Base-by-base conservation (phyloP, 805 yeast species). In the Pichia heedii region DNA sequence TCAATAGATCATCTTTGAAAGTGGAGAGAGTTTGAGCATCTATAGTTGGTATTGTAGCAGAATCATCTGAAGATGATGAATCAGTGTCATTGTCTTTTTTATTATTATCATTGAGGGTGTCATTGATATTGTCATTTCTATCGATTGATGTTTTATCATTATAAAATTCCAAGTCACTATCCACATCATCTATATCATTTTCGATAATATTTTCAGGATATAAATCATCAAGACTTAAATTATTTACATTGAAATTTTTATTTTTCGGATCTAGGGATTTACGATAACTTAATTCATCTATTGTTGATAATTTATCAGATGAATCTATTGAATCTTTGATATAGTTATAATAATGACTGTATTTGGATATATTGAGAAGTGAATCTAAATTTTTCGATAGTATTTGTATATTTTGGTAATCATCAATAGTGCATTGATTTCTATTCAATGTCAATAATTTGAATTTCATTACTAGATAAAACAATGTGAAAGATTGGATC, bases 401-500 rank as follows among this genome's bases (percentile, higher is more conserved):
- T 5, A 29, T 29, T 2, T 29, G 12, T 29, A 29, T 29, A 29
- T 29, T 29, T 3, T 29, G n/a, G 15, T 10, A 29, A 15, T 29
- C 15, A 22, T 24, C 22, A 20, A n/a, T 24, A 24, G 29, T 24
- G 32, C 24, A 21, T 3, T 36, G 13, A 39, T 33, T 9, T 33
- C 39, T 3, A 40, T 15, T 29, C 15, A 29, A 13, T 2, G 6
- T 29, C 15, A 15, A 29, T 29, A 29, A 15, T 12, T 29, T 29
- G 5, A 13, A 32, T 27, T 40, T 44, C 6, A 32, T 20, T 22
- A 44, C 37, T 2, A 44, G n/a, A 33, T 44, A 44, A n/a, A 36
- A 44, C 9, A 36, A 33, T 19, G 44, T 19, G 13, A 44, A 44
- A 15, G 41, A 13, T 37, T 44, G 39, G 3, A 44, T 15, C 4